Base-by-base conservation (phyloP, 2,329 filamentous ascomycete species). In the Penicillium sclerotigenum region DNA sequence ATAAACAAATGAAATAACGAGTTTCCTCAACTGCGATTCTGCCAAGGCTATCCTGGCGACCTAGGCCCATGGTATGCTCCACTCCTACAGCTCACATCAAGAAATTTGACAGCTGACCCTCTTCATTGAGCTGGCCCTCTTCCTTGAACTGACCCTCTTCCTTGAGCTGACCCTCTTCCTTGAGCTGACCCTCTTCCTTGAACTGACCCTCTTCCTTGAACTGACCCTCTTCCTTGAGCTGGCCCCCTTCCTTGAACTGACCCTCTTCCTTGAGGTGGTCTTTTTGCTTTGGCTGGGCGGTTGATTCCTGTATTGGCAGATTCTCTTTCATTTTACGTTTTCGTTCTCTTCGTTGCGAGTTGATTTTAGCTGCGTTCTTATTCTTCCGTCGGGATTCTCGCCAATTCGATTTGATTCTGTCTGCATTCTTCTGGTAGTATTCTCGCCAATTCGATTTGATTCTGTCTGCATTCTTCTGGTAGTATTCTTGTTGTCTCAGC, bases 401-500 rank as follows among this genome's bases (percentile, higher is more conserved):
- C 7, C 1, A 1, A 1, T 2, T 11, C 14, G n/a, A 4, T 3
- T 18, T 28, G 24, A 29, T 3, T 5, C 9, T 26, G 10, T 45
- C 22, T 29, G 24, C 16, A 10, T 29, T 24, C 18, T 43, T 28
- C 7, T 11, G 5, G 0, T 3, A 1, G 13, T 36, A 20, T 14
- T 45, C n/a, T 37, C 9, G 20, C 4, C 0, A 5, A 1, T 1
- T 14, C 0, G 1, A 2, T 0, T 7, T 41, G 22, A 26, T 3
- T n/a, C 2, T 24, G 22, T 41, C 38, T 41, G 1, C 3, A 14
- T 41, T 31, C 42, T 31, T 16, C 26, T 7, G 16, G 0, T 2
- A 0, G 11, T 14, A 16, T 10, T 24, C 22, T 26, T 0, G 26
- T 3, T 1, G 3, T 1, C 4, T 26, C 1, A 7, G 5, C 0